Evolutionary conservation across 2,329 filamentous ascomycete genomes (phyloP).

Genomic region (Daldinia sp.): DNA sequence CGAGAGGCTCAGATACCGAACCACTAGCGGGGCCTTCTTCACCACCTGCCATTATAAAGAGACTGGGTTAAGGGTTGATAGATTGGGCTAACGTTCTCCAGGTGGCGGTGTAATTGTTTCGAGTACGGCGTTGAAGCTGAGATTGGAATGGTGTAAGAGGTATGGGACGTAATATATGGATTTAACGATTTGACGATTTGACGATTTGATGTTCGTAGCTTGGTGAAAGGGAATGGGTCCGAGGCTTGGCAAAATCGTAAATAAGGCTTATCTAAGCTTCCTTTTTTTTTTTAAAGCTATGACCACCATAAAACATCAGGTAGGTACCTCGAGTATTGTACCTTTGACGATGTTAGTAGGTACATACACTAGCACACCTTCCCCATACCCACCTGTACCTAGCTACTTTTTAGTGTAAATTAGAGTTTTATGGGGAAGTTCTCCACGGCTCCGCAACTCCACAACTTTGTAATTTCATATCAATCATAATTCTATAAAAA

Average conservation of each 20-base stretch:
- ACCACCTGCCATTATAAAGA: constrained; percentile 78
- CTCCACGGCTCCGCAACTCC: neutral
- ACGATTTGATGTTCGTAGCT: neutral
- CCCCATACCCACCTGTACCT: neutral
- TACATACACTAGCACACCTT: neutral
- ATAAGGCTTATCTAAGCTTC: neutral
- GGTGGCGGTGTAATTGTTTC: neutral
- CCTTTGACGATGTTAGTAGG: too few relatives aligned
- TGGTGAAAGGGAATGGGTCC: neutral
- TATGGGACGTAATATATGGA: neutral
- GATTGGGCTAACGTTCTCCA: neutral
- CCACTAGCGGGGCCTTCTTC: constrained; percentile 77
- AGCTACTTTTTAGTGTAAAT: neutral
- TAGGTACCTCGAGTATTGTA: too few relatives aligned
- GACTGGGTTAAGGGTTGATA: neutral
- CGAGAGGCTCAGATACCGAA: constrained; percentile 88
- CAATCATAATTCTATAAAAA: neutral
- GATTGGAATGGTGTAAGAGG: neutral
- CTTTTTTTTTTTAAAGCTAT: neutral
- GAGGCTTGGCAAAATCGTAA: neutral
- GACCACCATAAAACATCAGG: neutral
- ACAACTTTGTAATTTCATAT: neutral
- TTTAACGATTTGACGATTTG: neutral
- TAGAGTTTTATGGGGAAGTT: constrained; percentile 1
- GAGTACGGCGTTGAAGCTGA: neutral